Evolutionary conservation across 1,284 basidiomycete genomes (phyloP).

Genomic region (Fomitopsis palustris): DNA sequence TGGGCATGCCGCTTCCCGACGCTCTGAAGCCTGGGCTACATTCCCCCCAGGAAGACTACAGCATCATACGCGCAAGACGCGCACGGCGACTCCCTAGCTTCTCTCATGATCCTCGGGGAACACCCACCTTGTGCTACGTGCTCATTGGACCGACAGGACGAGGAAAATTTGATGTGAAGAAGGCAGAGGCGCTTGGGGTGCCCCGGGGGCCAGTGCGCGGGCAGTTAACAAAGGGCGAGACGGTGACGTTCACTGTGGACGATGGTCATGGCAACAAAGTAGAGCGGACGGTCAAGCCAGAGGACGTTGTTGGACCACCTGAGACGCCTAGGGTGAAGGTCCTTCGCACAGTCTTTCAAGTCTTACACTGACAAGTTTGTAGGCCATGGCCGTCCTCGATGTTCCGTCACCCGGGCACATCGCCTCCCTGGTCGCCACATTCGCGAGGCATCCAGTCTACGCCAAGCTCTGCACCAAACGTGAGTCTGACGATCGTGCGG

Average conservation of each 20-base stretch:
- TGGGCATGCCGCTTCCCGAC: background rate
- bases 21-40: background rate
- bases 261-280: constrained; percentile 37
- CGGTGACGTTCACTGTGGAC: constrained; percentile 49
- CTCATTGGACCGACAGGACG: constrained; percentile 74
- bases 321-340: constrained; percentile 45
- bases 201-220: constrained; percentile 50
- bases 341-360: background rate
- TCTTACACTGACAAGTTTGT: background rate
- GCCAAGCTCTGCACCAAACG: constrained; percentile 43
- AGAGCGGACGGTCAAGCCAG: constrained; percentile 49
- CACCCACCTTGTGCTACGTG: constrained; percentile 61
- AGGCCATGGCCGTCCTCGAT: constrained; percentile 62
- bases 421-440: constrained; percentile 50
- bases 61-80: background rate
- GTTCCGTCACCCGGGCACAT: constrained; percentile 62
- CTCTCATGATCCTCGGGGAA: background rate
- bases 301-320: constrained; percentile 54
- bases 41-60: background rate
- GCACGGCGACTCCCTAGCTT: constrained; percentile 1
- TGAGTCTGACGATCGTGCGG: constrained; percentile 33
- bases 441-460: constrained; percentile 49
- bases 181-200: constrained; percentile 67
- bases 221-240: constrained; percentile 48
- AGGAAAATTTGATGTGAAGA: constrained; percentile 81